These are phyloP conservation scores for Albugo candida DNA, from an alignment of 352 stramenopile species.

Conservation along the genomic window DNA sequence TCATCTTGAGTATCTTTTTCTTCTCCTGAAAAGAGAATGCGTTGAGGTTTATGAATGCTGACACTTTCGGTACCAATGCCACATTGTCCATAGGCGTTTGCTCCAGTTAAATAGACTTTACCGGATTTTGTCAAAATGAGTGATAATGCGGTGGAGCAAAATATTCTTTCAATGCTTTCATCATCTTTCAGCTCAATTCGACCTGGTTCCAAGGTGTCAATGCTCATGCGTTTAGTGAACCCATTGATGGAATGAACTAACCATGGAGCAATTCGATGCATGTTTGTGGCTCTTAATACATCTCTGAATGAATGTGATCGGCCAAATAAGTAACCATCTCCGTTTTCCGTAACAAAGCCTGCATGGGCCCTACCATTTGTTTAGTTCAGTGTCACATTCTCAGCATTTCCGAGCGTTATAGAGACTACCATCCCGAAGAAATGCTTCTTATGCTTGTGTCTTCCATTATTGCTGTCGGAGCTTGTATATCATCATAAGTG, in stretches of 20 bases:
- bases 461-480: constrained; percentile 15
- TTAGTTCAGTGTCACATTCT: not conserved
- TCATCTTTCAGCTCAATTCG: constrained; percentile 34
- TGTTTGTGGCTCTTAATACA: constrained; percentile 69
- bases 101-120: constrained; percentile 57
- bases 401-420: not conserved
- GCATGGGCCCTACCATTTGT: constrained; percentile 21
- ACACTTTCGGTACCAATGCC: constrained; percentile 38
- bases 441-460: constrained; percentile 31
- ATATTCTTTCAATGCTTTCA: constrained; percentile 49
- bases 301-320: constrained; percentile 70
- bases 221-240: constrained; percentile 33
- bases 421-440: constrained; percentile 34
- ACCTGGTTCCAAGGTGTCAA: constrained; percentile 42
- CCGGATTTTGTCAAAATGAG: constrained; percentile 54
- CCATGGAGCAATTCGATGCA: constrained; percentile 53
- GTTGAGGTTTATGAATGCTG: constrained; percentile 27
- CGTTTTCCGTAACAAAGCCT: constrained; percentile 46
- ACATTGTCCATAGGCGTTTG: constrained; percentile 68
- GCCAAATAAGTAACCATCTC: constrained; percentile 51
- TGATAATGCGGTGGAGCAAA: constrained; percentile 66
- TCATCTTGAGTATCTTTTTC: constrained; percentile 11
- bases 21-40: constrained; percentile 31
- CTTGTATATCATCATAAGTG: constrained; percentile 31
- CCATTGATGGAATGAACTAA: constrained; percentile 49